Conservation (phyloP, 371 early-diverging fungal species). For the Mucor indicus region DNA sequence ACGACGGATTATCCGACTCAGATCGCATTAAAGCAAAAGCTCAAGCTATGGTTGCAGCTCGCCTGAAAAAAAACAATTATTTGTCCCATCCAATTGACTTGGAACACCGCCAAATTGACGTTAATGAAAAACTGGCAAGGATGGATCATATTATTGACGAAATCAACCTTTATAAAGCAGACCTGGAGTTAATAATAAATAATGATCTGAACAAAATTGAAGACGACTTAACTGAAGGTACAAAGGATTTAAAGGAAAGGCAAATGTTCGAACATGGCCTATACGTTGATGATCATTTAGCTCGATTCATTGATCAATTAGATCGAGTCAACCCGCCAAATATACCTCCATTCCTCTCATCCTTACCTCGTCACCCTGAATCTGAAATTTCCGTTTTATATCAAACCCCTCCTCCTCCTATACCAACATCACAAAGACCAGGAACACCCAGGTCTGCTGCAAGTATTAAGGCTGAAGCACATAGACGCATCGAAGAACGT, state of each 20-base stretch:
- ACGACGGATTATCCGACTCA: slow-evolving; percentile 20
- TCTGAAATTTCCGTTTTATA: neutral
- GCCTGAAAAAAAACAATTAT: slow-evolving; percentile 16
- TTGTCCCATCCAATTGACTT: neutral
- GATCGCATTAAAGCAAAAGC: slow-evolving; percentile 36
- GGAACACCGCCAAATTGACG: neutral
- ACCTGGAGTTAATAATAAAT: slow-evolving; percentile 10
- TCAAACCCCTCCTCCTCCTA: slow-evolving; percentile 24
- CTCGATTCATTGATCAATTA: slow-evolving; percentile 34
- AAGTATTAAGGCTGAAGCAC: slow-evolving; percentile 46
- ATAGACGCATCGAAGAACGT: slow-evolving; percentile 37
- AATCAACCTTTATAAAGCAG: neutral
- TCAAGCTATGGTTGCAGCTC: slow-evolving; percentile 38
- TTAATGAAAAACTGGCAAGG: too few relatives aligned
- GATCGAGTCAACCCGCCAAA: slow-evolving; percentile 2
- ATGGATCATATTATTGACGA: slow-evolving; percentile 1
- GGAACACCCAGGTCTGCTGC: slow-evolving; percentile 40
- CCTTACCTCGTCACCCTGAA: neutral
- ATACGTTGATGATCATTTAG: slow-evolving; percentile 31
- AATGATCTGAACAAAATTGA: slow-evolving; percentile 16
- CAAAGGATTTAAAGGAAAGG: slow-evolving; percentile 18
- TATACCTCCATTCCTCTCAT: slow-evolving; percentile 5
- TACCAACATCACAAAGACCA: slow-evolving; percentile 39
- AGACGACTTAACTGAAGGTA: slow-evolving; percentile 7
- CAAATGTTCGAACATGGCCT: slow-evolving; percentile 51